phyloP scores from a whole-genome alignment of 73 alveolate genomes.

The Uronychia setigera region DNA sequence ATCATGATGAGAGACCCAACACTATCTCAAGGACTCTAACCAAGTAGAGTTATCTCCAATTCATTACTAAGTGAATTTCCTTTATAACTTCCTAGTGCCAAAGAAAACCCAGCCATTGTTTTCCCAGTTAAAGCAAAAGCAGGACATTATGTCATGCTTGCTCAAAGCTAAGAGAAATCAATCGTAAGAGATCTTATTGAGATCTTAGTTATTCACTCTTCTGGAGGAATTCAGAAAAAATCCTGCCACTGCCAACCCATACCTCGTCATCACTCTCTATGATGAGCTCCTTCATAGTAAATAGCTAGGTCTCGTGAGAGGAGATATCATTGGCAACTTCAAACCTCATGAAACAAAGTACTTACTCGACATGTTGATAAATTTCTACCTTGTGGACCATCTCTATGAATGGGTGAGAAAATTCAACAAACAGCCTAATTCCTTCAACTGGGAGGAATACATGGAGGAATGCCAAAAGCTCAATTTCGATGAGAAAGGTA shows the following conservation, averaged over 20 bases:
- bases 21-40: constrained; percentile 66
- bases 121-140: constrained; percentile 70
- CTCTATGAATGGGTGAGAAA: constrained; percentile 57
- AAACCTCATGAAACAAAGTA: constrained; percentile 65
- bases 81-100: too few relatives aligned
- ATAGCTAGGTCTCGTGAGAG: constrained; percentile 73
- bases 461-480: too few relatives aligned
- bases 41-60: constrained; percentile 27
- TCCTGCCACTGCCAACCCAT: constrained; percentile 73
- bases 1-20: constrained; percentile 61
- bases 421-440: constrained; percentile 65
- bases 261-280: constrained; percentile 73
- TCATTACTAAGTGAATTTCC: constrained; percentile 17
- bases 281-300: constrained; percentile 75
- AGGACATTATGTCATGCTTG: constrained; percentile 72
- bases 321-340: constrained; percentile 70
- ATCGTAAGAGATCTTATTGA: too few relatives aligned
- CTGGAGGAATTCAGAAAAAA: constrained; percentile 78
- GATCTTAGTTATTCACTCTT: constrained; percentile 65
- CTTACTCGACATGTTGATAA: constrained; percentile 40
- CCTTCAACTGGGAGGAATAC: constrained; percentile 72
- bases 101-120: constrained; percentile 75
- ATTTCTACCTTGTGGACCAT: constrained; percentile 60
- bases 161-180: constrained; percentile 68
- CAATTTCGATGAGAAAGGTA: too few relatives aligned